Percentiles rank a stretch among this genome's conserved stretches.
Conservation (phyloP, 306 rosid genomes). For the Fragaria iinumae region DNA sequence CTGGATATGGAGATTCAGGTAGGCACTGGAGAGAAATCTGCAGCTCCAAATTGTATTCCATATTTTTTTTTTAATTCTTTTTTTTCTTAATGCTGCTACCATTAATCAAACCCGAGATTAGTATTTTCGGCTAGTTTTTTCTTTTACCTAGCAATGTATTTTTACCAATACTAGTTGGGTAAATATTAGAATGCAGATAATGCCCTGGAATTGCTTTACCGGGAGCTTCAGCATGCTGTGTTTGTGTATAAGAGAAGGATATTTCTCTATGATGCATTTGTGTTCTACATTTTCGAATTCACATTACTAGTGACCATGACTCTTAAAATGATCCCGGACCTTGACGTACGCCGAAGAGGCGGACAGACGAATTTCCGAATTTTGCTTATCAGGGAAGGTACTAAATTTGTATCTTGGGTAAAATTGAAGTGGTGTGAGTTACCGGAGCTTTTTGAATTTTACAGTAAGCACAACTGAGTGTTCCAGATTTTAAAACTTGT, state of each 20-base stretch:
- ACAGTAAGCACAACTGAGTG: not conserved
- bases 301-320: not conserved
- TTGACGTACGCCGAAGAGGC: no score
- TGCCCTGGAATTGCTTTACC: not conserved
- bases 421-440: not conserved
- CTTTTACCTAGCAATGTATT: not conserved
- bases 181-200: not conserved
- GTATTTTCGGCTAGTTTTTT: not conserved
- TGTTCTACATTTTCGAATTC: not conserved
- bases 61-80: not conserved
- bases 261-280: not conserved
- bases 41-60: not conserved
- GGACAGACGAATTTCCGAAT: no score
- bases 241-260: not conserved
- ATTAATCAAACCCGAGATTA: not conserved
- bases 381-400: not conserved
- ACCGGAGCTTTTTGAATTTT: not conserved
- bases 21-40: conserved; percentile 14
- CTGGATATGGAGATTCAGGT: not conserved
- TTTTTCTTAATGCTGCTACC: not conserved
- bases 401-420: not conserved
- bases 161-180: not conserved
- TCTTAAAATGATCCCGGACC: not conserved
- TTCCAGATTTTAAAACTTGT: not conserved
- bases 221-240: not conserved